Evolutionary conservation across 345 rosid genomes (phyloP).

Genomic region (Pistacia atlantica): DNA sequence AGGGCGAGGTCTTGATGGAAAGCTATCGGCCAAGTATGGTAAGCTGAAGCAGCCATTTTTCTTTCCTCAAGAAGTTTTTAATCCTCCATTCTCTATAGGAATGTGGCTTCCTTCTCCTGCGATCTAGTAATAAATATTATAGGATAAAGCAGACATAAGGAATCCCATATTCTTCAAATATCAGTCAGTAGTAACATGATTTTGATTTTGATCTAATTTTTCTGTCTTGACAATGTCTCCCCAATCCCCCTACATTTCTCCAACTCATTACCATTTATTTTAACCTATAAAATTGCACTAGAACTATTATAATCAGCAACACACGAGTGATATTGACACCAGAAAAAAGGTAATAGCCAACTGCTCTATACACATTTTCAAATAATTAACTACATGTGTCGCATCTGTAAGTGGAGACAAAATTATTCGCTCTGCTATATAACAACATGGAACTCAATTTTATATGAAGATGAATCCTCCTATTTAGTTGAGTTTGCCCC

Average conservation of each 20-base stretch:
- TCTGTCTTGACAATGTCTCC: not conserved
- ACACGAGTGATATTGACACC: too few relatives aligned
- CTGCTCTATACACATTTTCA: not conserved
- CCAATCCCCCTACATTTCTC: not conserved
- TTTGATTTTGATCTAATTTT: not conserved
- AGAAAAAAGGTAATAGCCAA: not conserved
- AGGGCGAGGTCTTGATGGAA: not conserved
- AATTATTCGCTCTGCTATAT: not conserved
- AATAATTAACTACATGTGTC: not conserved
- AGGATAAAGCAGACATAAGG: not conserved
- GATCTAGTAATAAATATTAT: not conserved
- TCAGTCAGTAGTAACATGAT: not conserved
- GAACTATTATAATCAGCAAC: too few relatives aligned
- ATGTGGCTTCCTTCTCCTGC: not conserved
- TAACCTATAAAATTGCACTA: not conserved
- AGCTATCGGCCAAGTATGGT: not conserved
- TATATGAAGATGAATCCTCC: not conserved
- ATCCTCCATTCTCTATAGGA: not conserved
- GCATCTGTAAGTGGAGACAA: too few relatives aligned
- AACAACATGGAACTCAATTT: not conserved
- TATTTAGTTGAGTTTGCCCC: not conserved
- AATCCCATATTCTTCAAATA: not conserved
- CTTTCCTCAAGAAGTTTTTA: not conserved
- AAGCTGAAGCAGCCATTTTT: not conserved
- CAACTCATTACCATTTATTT: not conserved